Conservation (phyloP, 768 basidiomycete species). For the Tylopilus sp. region DNA sequence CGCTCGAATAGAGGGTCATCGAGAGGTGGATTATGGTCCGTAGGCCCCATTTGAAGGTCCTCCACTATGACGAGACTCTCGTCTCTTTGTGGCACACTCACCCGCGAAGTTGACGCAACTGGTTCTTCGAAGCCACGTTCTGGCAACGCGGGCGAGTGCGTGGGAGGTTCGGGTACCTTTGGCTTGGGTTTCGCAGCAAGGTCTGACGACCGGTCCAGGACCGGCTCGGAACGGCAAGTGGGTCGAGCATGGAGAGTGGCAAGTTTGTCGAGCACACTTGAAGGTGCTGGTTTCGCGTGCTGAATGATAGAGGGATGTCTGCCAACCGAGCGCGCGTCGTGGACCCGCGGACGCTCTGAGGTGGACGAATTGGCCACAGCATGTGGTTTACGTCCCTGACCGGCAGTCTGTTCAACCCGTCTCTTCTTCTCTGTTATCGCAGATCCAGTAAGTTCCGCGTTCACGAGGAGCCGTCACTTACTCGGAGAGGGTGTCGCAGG, state of each 20-base stretch:
- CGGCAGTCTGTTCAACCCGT: conserved; percentile 36
- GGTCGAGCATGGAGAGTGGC: conserved; percentile 33
- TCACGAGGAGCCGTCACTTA: conserved; percentile 30
- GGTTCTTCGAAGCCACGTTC: conserved; percentile 7
- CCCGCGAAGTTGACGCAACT: conserved; percentile 2
- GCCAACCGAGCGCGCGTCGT: conserved; percentile 9
- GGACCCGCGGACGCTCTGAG: conserved; percentile 14
- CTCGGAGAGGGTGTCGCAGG: conserved; percentile 66
- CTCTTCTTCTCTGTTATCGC: conserved; percentile 38
- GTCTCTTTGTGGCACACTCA: conserved; percentile 38
- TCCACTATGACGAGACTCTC: conserved; percentile 71
- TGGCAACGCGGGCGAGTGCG: neutral
- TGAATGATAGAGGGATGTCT: conserved; percentile 1
- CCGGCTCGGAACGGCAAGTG: conserved; percentile 14
- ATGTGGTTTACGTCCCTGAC: conserved; percentile 20
- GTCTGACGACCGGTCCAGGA: conserved; percentile 24
- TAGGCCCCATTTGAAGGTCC: conserved; percentile 73
- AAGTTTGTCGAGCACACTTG: conserved; percentile 52
- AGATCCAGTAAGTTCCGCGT: neutral
- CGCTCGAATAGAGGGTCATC: conserved; percentile 76
- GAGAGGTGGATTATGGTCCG: conserved; percentile 62
- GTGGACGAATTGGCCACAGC: conserved; percentile 5
- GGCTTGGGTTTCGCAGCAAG: conserved; percentile 19
- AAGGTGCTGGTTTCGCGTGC: conserved; percentile 42
- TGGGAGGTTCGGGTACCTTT: conserved; percentile 8